Evolutionary conservation across 2,329 filamentous ascomycete genomes (phyloP).

Genomic region (Didymella keratinophila): DNA sequence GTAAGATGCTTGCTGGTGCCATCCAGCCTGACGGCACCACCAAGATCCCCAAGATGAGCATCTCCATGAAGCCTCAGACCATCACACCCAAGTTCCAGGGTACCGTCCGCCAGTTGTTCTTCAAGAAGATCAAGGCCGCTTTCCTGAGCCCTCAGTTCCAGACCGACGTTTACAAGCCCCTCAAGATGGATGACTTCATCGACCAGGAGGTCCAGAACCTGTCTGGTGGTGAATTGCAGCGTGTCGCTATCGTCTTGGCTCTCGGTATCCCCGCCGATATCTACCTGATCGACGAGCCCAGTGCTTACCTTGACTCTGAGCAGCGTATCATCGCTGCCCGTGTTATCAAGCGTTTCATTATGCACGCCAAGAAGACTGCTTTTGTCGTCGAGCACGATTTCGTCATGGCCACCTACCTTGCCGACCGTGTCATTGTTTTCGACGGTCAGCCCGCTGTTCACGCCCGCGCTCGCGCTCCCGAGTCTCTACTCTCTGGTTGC

Average conservation of each 20-base stretch:
- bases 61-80: constrained; percentile 99
- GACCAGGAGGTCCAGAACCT: constrained; percentile 99
- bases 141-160: constrained; percentile 99
- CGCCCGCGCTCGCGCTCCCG: constrained; percentile 85
- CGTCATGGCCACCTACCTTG: constrained; percentile 86
- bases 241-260: constrained; percentile 97
- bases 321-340: constrained; percentile 97
- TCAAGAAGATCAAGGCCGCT: constrained; percentile 98
- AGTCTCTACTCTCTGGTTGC: constrained; percentile 93
- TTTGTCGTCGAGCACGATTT: constrained; percentile 99
- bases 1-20: constrained; percentile 90
- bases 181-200: constrained; percentile 98
- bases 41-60: constrained; percentile 90
- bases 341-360: constrained; percentile 99
- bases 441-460: constrained; percentile 91
- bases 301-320: constrained; percentile 89
- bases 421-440: constrained; percentile 98
- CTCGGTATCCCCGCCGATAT: constrained; percentile 96
- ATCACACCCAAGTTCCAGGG: constrained; percentile 98
- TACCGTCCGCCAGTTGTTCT: constrained; percentile 96
- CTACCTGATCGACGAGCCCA: constrained; percentile 96
- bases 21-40: constrained; percentile 85
- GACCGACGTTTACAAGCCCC: constrained; percentile 99
- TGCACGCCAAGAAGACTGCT: constrained; percentile 99
- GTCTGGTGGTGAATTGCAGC: constrained; percentile 98